phyloP scores from a whole-genome alignment of 1,284 basidiomycete species.

The Phylloboletellus chloephorus region DNA sequence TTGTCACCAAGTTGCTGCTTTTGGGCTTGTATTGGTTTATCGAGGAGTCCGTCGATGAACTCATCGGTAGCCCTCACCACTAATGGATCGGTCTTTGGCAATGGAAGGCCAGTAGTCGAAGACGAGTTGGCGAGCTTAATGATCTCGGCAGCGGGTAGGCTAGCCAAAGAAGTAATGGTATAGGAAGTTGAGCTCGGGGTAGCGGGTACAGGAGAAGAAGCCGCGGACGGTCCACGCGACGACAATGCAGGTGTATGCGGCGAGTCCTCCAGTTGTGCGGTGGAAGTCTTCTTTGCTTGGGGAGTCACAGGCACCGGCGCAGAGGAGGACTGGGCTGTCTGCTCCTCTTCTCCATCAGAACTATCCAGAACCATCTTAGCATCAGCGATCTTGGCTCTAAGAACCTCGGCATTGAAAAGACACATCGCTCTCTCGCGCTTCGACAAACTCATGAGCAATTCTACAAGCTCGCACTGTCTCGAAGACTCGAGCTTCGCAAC shows the following conservation, averaged over 20 bases:
- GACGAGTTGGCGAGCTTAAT: slow-evolving; percentile 54
- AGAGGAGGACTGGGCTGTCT: slow-evolving; percentile 22
- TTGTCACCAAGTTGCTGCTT: slow-evolving; percentile 83
- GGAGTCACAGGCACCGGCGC: slow-evolving; percentile 48
- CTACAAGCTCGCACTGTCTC: slow-evolving; percentile 58
- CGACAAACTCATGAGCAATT: slow-evolving; percentile 76
- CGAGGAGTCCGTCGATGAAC: slow-evolving; percentile 68
- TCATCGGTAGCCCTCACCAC: slow-evolving; percentile 69
- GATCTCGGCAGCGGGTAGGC: slow-evolving; percentile 66
- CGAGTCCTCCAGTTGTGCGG: slow-evolving; percentile 41
- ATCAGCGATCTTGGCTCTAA: slow-evolving; percentile 74
- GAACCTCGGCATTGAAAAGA: slow-evolving; percentile 79
- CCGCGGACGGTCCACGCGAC: slow-evolving; percentile 63
- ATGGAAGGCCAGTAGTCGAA: slow-evolving; percentile 53
- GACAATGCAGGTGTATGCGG: slow-evolving; percentile 70
- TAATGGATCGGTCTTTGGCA: slow-evolving; percentile 66
- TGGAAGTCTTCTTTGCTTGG: slow-evolving; percentile 50
- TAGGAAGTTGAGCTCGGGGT: slow-evolving; percentile 44
- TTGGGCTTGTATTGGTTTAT: slow-evolving; percentile 59
- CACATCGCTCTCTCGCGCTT: slow-evolving; percentile 88
- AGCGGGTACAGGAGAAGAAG: slow-evolving; percentile 59
- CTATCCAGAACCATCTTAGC: slow-evolving; percentile 77
- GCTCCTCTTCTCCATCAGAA: slow-evolving; percentile 51
- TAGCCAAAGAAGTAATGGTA: slow-evolving; percentile 56
- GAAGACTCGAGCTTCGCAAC: slow-evolving; percentile 57